Percentiles rank a stretch among this genome's conserved stretches.
phyloP scores from a whole-genome alignment of 495 filamentous ascomycete species.

The Trichoderma orchidacearum region DNA sequence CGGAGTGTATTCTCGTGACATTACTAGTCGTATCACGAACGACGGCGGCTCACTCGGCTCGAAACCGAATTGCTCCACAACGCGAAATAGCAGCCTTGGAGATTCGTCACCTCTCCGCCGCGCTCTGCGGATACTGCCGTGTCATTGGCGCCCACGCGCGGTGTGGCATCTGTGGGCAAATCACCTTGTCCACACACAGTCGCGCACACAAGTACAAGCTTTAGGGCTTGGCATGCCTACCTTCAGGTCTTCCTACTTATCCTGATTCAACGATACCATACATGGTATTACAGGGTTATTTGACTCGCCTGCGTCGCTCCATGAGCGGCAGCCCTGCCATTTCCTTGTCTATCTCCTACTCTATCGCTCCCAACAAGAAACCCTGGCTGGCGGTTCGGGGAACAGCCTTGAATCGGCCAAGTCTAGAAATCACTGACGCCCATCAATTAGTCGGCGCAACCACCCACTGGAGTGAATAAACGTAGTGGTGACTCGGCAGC shows the following conservation, averaged over 20 bases:
- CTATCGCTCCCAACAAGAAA: not conserved
- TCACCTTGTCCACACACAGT: not conserved
- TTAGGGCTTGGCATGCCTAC: not conserved
- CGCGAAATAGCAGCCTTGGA: not conserved
- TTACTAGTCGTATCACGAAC: not conserved
- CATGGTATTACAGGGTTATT: not conserved
- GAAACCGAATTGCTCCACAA: slow-evolving; percentile 1
- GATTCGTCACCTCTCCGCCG: not conserved
- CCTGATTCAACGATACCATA: not conserved
- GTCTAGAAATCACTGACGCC: not conserved
- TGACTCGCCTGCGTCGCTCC: not conserved
- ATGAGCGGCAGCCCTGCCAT: not conserved
- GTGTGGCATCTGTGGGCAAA: not conserved
- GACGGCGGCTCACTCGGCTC: slow-evolving; percentile 3
- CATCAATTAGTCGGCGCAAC: not conserved
- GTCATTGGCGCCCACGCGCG: slow-evolving; percentile 2
- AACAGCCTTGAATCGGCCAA: slow-evolving; percentile 1
- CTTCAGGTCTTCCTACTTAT: not conserved
- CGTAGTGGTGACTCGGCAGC: not conserved
- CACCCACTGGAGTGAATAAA: not conserved
- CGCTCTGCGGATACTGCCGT: not conserved
- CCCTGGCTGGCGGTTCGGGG: not conserved
- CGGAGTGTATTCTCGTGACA: not conserved
- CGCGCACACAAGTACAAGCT: not conserved
- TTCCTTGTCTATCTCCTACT: not conserved